Evolutionary conservation across 2,329 filamentous ascomycete genomes (phyloP).

Genomic region (Grosmannia clavigera): DNA sequence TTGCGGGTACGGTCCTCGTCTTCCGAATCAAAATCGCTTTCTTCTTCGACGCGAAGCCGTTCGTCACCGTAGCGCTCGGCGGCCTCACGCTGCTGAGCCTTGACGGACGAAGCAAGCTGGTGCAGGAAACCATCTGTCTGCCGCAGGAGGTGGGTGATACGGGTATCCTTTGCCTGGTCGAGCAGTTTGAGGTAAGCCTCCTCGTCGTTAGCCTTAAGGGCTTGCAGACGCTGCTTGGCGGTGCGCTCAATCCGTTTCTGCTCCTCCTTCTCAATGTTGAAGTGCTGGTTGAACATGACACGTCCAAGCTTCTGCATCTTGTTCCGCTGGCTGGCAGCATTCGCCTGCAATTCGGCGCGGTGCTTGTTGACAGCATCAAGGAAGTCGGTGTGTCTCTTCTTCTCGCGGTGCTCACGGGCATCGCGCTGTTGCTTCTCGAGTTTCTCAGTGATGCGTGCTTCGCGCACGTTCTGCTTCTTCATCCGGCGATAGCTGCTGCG

Average conservation of each 20-base stretch:
- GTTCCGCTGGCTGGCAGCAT: slow-evolving; percentile 52
- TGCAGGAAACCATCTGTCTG: slow-evolving; percentile 97
- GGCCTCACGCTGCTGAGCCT: slow-evolving; percentile 78
- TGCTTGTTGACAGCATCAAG: slow-evolving; percentile 77
- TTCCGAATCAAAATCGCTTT: slow-evolving; percentile 54
- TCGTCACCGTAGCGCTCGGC: slow-evolving; percentile 67
- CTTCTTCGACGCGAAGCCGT: slow-evolving; percentile 39
- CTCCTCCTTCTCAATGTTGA: slow-evolving; percentile 97
- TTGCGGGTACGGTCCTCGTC: slow-evolving; percentile 62
- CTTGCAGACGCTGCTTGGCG: slow-evolving; percentile 98
- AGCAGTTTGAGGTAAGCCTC: slow-evolving; percentile 97
- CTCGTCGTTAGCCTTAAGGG: slow-evolving; percentile 96
- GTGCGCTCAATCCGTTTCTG: slow-evolving; percentile 96
- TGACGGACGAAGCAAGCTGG: slow-evolving; percentile 88
- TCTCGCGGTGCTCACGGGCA: slow-evolving; percentile 86
- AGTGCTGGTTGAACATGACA: slow-evolving; percentile 80
- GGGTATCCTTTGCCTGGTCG: slow-evolving; percentile 96
- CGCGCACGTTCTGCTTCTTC: slow-evolving; percentile 93
- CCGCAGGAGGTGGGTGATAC: slow-evolving; percentile 92
- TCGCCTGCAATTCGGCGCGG: slow-evolving; percentile 61
- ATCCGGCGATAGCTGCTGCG: slow-evolving; percentile 79
- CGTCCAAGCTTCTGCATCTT: slow-evolving; percentile 80
- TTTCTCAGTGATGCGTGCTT: slow-evolving; percentile 96
- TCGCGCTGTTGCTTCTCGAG: slow-evolving; percentile 98
- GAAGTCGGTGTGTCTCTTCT: slow-evolving; percentile 93